Evolutionary conservation across 2,329 filamentous ascomycete species (phyloP), one percentile per base, ranked within the genome.

Genomic region (Penicillium capsulatum): DNA sequence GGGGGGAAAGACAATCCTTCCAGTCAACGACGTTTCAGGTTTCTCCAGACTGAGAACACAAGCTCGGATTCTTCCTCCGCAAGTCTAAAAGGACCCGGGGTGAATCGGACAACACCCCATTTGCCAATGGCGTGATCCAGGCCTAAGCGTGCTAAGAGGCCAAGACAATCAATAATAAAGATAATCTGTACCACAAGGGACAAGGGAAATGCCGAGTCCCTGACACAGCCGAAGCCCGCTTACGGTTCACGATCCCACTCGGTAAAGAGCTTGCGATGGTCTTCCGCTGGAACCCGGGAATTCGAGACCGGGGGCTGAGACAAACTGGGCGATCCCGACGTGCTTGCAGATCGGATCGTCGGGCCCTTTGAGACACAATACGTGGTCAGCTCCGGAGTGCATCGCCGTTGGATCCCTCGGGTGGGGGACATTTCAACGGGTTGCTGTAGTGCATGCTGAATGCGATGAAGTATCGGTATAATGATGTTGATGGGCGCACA

Each of bases 321-420:
- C n/a, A n/a, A 22, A 22, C 9, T 5, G 24, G 47, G 42, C 38
- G 51, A 53, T 53, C 51, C 45, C 41, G 36, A 43, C n/a, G 39
- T 49, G 50, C 46, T 45, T 53, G 52, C 52, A 55, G 50, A 53
- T 55, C 52, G 24, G 52, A 55, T 55, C 50, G 52, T 43, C 50
- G 41, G 40, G 41, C 42, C n/a, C n/a, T n/a, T 24, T 38, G 50
- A 50, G 48, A 52, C 40, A 48, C 40, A 19, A 33, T 52, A 51
- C 50, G 48, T 53, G 50, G 47, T 53, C 44, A 41, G 43, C 37
- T 47, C 37, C 29, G 43, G 42, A 51, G 38, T 43, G 38, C 38
- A 45, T 48, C 44, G 31, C 44, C 48, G 50, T 52, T 52, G 38
- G 37, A 36, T 34, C 39, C 16, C 24, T 38, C 30, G 19, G 33